Conservation (phyloP, 305 asterid species). For the Fraxinus baroniana region DNA sequence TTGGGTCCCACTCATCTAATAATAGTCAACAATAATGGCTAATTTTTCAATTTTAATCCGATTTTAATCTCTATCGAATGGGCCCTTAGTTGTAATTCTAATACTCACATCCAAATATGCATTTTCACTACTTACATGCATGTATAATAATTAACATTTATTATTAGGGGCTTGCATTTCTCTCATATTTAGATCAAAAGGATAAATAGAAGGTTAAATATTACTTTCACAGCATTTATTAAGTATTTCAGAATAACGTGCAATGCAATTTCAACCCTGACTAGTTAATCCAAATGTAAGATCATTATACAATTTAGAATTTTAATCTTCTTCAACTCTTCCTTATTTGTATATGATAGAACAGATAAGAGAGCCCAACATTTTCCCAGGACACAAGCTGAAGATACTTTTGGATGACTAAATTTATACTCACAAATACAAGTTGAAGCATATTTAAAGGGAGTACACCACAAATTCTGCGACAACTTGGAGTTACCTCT, state of each 20-base stretch:
- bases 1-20: too few species aligned
- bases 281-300: neutral
- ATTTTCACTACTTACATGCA: neutral
- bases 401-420: neutral
- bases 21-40: too few species aligned
- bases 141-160: too few species aligned
- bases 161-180: neutral
- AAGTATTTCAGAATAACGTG: neutral
- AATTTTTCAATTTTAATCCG: too few species aligned
- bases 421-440: neutral
- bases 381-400: neutral
- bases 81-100: neutral
- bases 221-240: neutral
- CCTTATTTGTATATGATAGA: neutral
- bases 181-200: neutral
- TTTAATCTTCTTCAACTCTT: neutral
- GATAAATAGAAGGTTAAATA: neutral
- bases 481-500: conserved; percentile 40
- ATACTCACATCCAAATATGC: neutral
- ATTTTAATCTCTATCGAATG: too few species aligned
- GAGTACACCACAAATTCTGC: neutral
- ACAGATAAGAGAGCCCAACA: neutral
- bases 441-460: neutral
- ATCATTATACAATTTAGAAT: neutral
- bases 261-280: neutral